Conservation (phyloP, 148 eudicot species). For the Cornus florida region DNA sequence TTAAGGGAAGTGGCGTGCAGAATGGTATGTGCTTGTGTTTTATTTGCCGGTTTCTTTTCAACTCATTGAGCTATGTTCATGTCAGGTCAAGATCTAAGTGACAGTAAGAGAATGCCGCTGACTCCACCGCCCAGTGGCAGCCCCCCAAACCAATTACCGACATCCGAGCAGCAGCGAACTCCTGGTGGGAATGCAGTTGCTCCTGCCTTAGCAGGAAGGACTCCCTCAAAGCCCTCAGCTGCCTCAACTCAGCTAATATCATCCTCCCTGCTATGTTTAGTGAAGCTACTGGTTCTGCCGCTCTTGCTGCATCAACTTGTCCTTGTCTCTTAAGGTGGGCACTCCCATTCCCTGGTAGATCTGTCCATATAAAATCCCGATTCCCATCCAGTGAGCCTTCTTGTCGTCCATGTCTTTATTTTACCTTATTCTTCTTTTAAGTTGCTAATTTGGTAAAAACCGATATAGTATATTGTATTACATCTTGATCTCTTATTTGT, state of each 20-base stretch:
- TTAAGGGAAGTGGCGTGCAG: background rate
- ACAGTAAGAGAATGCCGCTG: constrained; percentile 33
- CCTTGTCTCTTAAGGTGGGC: constrained; percentile 1
- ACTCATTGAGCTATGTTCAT: background rate
- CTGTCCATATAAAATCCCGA: constrained; percentile 33
- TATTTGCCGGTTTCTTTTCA: too few species aligned
- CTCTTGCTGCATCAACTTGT: constrained; percentile 29
- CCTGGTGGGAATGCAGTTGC: constrained; percentile 60
- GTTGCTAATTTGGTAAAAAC: background rate
- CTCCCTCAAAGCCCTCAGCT: constrained; percentile 61
- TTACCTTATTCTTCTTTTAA: background rate
- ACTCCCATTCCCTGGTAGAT: constrained; percentile 3
- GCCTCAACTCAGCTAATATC: constrained; percentile 19
- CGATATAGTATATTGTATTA: background rate
- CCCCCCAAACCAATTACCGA: constrained; percentile 59
- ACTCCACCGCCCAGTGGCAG: constrained; percentile 35
- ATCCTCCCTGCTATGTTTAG: constrained; percentile 5
- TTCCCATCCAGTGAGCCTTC: background rate
- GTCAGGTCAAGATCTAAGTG: constrained; percentile 60
- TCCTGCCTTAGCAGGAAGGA: constrained; percentile 82
- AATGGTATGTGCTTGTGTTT: too few species aligned
- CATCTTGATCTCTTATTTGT: background rate
- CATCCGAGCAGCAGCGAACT: constrained; percentile 58
- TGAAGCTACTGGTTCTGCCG: constrained; percentile 23
- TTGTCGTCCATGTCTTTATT: background rate